phyloP scores from a whole-genome alignment of 1,139 yeast species.

The Kluyveromyces sp. region DNA sequence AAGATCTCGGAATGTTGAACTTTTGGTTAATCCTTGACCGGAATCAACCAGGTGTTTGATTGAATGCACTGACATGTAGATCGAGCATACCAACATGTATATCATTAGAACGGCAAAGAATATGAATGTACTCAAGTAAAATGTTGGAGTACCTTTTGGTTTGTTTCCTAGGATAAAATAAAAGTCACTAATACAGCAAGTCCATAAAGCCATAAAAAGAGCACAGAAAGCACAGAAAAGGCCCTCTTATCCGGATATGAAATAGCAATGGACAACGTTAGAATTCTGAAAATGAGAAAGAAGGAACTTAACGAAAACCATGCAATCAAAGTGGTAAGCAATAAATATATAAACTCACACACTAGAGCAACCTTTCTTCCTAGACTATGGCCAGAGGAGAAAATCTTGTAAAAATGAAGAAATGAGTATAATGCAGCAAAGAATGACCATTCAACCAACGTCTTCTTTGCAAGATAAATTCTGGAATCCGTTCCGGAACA shows the following conservation, averaged over 20 bases:
- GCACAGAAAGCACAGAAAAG: constrained; percentile 69
- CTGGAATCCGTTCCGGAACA: constrained; percentile 83
- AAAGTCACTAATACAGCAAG: constrained; percentile 87
- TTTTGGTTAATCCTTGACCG: constrained; percentile 36
- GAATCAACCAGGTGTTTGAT: constrained; percentile 34
- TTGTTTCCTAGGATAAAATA: constrained; percentile 90
- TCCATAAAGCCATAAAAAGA: constrained; percentile 82
- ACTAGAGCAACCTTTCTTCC: constrained; percentile 65
- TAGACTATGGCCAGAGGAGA: constrained; percentile 69
- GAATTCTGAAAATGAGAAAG: constrained; percentile 70
- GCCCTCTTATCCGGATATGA: constrained; percentile 50
- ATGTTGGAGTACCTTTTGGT: constrained; percentile 82
- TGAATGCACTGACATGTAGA: constrained; percentile 73
- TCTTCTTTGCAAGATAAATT: constrained; percentile 83
- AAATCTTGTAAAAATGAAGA: constrained; percentile 62
- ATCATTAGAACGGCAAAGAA: constrained; percentile 91
- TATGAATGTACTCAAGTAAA: constrained; percentile 73
- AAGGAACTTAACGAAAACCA: constrained; percentile 82
- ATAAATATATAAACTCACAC: constrained; percentile 71
- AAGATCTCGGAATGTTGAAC: constrained; percentile 66
- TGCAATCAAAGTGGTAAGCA: constrained; percentile 56
- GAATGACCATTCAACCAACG: constrained; percentile 93
- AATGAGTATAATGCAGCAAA: constrained; percentile 88
- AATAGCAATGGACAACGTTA: constrained; percentile 61
- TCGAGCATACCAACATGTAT: constrained; percentile 85